Base-by-base conservation (phyloP, 2,329 filamentous ascomycete genomes). In the Ascosphaera apis region DNA sequence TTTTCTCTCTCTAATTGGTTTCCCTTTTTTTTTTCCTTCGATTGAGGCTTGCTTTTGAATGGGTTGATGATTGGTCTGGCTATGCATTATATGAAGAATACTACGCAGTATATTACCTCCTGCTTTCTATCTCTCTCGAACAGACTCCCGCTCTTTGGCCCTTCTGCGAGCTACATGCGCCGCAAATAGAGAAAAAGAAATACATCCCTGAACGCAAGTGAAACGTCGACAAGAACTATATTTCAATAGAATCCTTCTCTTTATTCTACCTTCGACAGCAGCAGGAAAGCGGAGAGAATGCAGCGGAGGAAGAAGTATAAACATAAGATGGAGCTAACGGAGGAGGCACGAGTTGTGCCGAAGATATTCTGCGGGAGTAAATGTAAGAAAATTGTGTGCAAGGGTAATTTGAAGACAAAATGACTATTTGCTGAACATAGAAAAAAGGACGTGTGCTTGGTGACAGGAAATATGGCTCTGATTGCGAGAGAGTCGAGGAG, bases 1-100 rank as follows among this genome's bases (percentile, higher is more conserved):
- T n/a, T 33, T 18, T 33, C 34, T 27, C 27, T 23, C n/a, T 11
- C 17, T 19, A 11, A 21, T 35, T 23, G 16, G 12, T 16, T 35
- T 8, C 11, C 18, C 33, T 35, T 23, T 18, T 35, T 23, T 12
- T 35, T 19, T 18, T 35, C 25, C 17, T n/a, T n/a, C n/a, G n/a
- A n/a, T 35, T 1, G 3, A 11, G 12, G 2, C 31, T 31, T 15
- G 3, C 30, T 19, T 27, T 33, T 33, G 31, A 25, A 19, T 33
- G 13, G 36, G 27, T 23, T 30, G 35, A 18, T 30, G 35, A 17
- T 9, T 16, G 27, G 25, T 36, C 16, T 36, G 27, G 19, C 11
- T 30, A 8, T 31, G 15, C 23, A 15, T 12, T n/a, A n/a, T n/a
- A n/a, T n/a, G n/a, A n/a, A n/a, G n/a, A n/a, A n/a, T n/a, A n/a